Percentiles rank a stretch among this genome's conserved stretches.
Conservation (phyloP, 495 filamentous ascomycete genomes). For the Trichoderma erinaceum region DNA sequence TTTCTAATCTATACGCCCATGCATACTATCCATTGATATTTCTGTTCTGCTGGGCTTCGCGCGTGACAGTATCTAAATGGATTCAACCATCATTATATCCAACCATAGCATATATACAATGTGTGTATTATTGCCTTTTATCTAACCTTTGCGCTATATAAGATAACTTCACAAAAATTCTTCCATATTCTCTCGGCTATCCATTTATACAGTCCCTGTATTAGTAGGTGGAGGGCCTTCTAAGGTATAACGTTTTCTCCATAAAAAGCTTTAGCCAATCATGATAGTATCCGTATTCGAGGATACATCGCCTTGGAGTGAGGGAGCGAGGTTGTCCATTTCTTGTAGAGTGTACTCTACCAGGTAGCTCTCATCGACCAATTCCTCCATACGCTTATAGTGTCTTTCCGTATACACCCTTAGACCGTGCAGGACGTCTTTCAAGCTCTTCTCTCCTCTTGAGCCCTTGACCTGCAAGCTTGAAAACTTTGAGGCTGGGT, state of each 20-base stretch:
- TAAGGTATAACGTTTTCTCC: not conserved
- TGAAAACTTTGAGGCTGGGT: constrained; percentile 64
- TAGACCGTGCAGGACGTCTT: constrained; percentile 77
- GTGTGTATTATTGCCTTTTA: not conserved
- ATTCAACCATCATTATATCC: not conserved
- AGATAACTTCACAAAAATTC: not conserved
- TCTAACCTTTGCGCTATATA: not conserved
- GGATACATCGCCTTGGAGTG: constrained; percentile 19
- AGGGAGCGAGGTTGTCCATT: constrained; percentile 72
- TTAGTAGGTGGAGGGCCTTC: not conserved
- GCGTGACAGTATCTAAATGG: not conserved
- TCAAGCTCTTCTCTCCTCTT: constrained; percentile 58
- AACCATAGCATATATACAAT: not conserved
- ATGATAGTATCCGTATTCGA: constrained; percentile 37
- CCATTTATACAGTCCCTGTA: not conserved
- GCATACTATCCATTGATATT: no score
- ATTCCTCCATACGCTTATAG: constrained; percentile 76
- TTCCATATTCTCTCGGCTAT: not conserved
- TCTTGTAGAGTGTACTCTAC: constrained; percentile 86
- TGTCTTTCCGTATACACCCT: constrained; percentile 87
- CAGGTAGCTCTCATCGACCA: constrained; percentile 90
- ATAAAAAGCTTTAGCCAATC: constrained; percentile 27
- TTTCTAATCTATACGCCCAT: no score
- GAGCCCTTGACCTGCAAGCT: constrained; percentile 55
- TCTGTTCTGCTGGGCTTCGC: no score